phyloP scores from a whole-genome alignment of 345 rosid species.

The Xanthoceras sorbifolium region DNA sequence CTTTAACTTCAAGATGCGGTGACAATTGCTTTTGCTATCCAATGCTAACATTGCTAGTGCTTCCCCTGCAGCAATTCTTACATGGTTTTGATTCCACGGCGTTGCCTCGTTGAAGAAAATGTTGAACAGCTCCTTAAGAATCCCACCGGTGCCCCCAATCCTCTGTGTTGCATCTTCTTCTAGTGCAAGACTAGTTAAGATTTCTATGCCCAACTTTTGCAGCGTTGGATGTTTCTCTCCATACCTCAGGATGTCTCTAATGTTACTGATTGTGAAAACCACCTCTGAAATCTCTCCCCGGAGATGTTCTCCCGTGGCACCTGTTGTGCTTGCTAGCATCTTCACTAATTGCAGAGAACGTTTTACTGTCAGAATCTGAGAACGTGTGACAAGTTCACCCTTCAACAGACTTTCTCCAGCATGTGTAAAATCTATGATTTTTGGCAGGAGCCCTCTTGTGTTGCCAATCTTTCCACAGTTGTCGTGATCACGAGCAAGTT shows the following conservation, averaged over 20 bases:
- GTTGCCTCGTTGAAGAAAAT: slow-evolving; percentile 58
- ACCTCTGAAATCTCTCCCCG: slow-evolving; percentile 85
- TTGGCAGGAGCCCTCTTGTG: slow-evolving; percentile 81
- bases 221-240: slow-evolving; percentile 67
- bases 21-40: slow-evolving; percentile 74
- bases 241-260: slow-evolving; percentile 67
- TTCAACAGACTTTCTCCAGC: slow-evolving; percentile 51
- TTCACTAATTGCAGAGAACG: slow-evolving; percentile 79
- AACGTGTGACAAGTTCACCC: slow-evolving; percentile 44
- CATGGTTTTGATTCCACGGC: slow-evolving; percentile 39
- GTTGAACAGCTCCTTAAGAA: slow-evolving; percentile 73
- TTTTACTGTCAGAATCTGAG: slow-evolving; percentile 67
- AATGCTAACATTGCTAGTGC: slow-evolving; percentile 84
- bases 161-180: slow-evolving; percentile 75
- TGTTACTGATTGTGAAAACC: slow-evolving; percentile 81
- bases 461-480: slow-evolving; percentile 93
- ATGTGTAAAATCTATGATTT: slow-evolving; percentile 78
- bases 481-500: slow-evolving; percentile 79
- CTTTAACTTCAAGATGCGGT: slow-evolving; percentile 58
- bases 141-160: slow-evolving; percentile 83
- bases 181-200: slow-evolving; percentile 67
- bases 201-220: slow-evolving; percentile 73
- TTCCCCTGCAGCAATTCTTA: slow-evolving; percentile 78
- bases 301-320: slow-evolving; percentile 69
- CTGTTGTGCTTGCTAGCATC: slow-evolving; percentile 80